phyloP scores from a whole-genome alignment of 129 eudicot genomes.

The Tanacetum coccineum region DNA sequence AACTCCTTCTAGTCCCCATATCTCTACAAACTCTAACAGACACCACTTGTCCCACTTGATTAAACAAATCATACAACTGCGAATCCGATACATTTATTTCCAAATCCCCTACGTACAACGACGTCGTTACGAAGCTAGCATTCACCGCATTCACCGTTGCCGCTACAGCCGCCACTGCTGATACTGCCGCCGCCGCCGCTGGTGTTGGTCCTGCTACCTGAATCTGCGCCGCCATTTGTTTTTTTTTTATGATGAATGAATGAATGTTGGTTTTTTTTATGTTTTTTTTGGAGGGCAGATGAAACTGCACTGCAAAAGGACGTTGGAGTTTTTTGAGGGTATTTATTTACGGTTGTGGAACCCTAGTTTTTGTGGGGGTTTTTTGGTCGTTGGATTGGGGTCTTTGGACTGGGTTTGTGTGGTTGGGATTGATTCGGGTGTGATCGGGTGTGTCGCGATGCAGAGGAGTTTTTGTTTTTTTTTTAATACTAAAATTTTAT shows the following conservation, averaged over 20 bases:
- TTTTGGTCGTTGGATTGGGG: too few relatives aligned
- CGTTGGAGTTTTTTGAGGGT: too few relatives aligned
- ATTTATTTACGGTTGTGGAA: too few relatives aligned
- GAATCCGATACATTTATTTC: slow-evolving; percentile 64
- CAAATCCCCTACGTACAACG: slow-evolving; percentile 76
- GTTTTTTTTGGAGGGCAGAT: slow-evolving; percentile 59
- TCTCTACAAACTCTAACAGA: slow-evolving; percentile 90
- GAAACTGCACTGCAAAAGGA: slow-evolving; percentile 57
- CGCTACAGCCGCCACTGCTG: slow-evolving; percentile 22
- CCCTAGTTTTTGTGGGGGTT: too few relatives aligned
- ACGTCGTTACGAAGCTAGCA: slow-evolving; percentile 41
- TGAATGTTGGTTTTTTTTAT: neutral
- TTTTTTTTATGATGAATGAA: too few relatives aligned
- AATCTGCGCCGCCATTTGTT: slow-evolving; percentile 37
- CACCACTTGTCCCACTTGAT: slow-evolving; percentile 76
- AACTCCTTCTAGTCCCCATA: slow-evolving; percentile 52
- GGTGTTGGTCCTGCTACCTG: slow-evolving; percentile 46
- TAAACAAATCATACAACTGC: slow-evolving; percentile 72
- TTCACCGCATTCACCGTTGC: too few relatives aligned
- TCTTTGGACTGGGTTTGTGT: too few relatives aligned
- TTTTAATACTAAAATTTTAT: too few relatives aligned
- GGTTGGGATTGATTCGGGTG: too few relatives aligned
- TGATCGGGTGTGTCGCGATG: too few relatives aligned
- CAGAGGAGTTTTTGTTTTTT: too few relatives aligned
- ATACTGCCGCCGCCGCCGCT: slow-evolving; percentile 21